Evolutionary conservation across 2,329 filamentous ascomycete species (phyloP).

Genomic region (Xylariaceae sp.): DNA sequence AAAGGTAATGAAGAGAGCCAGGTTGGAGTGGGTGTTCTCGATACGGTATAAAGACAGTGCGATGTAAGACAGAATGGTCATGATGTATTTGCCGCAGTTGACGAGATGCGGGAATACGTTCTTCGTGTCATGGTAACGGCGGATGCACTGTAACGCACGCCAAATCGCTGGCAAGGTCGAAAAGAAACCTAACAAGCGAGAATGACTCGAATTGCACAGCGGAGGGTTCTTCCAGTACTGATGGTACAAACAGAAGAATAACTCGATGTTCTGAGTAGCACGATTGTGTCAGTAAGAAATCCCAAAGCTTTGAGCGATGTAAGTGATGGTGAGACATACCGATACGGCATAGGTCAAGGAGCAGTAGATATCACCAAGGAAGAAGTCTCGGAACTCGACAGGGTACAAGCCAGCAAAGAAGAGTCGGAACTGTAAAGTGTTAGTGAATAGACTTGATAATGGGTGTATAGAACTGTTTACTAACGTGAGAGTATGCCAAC

Average conservation of each 20-base stretch:
- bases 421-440: constrained; percentile 64
- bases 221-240: constrained; percentile 65
- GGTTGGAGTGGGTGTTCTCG: constrained; percentile 47
- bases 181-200: constrained; percentile 80
- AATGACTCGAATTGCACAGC: constrained; percentile 81
- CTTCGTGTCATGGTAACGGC: constrained; percentile 79
- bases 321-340: constrained; percentile 47
- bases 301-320: neutral
- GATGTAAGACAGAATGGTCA: constrained; percentile 75
- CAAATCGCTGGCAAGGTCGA: constrained; percentile 77
- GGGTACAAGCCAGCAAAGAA: constrained; percentile 81
- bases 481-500: constrained; percentile 83
- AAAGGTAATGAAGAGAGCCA: constrained; percentile 73
- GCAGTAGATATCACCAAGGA: constrained; percentile 95
- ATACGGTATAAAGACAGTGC: constrained; percentile 81
- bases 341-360: constrained; percentile 86
- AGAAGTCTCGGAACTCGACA: constrained; percentile 96
- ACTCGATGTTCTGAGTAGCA: constrained; percentile 65
- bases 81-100: constrained; percentile 87
- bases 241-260: constrained; percentile 95
- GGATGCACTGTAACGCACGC: constrained; percentile 84
- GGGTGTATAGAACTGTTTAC: constrained; percentile 31
- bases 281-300: neutral
- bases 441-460: constrained; percentile 22
- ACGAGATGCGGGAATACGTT: constrained; percentile 89